Evolutionary conservation across 2,329 filamentous ascomycete genomes (phyloP), one percentile per base, ranked within the genome.

Genomic region (Chalaropsis thielavioides): DNA sequence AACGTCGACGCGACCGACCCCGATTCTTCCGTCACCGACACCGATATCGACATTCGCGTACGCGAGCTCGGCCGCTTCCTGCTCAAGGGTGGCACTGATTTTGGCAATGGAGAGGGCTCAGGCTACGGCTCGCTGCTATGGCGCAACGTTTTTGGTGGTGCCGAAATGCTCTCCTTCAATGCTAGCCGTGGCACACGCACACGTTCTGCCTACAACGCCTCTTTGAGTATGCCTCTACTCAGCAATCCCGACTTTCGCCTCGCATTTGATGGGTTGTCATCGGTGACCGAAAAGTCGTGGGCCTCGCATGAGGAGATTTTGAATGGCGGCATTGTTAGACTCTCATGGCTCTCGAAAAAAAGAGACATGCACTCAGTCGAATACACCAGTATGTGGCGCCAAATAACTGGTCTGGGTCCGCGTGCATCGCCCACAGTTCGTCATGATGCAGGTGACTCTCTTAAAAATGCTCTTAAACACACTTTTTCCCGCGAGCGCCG

Each of bases 91-190:
- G 94, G 94, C 67, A 97, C 94, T 8, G 92, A 97, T 73, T 81
- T 96, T 58, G 94, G 94, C 68, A 95, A 95, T 72, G 86, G 90
- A 24, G 94, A 99, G 75, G 94, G 92, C 43, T 95, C 92, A 7
- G 92, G 92, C 3, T 97, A 95, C 72, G 87, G 89, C 69, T 92
- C 94, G 69, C 81, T 91, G 56, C 81, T 92, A 62, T 86, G 91
- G 79, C 86, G 94, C 70, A 99, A 99, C 75, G 82, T 99, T 67
- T 90, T 99, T 73, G 94, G 94, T 62, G 94, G 94, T 46, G 94
- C 92, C 27, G 94, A 99, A 77, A 88, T 88, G 65, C 77, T 99
- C 68, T 90, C 89, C 63, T 78, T 95, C 67, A 92, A 96, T 71
- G 92, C 90, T 61, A 92, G 90, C 40, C 78, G 92, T 27, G 94